phyloP scores from a whole-genome alignment of 257 asterid genomes.

The Petunia axillaris region DNA sequence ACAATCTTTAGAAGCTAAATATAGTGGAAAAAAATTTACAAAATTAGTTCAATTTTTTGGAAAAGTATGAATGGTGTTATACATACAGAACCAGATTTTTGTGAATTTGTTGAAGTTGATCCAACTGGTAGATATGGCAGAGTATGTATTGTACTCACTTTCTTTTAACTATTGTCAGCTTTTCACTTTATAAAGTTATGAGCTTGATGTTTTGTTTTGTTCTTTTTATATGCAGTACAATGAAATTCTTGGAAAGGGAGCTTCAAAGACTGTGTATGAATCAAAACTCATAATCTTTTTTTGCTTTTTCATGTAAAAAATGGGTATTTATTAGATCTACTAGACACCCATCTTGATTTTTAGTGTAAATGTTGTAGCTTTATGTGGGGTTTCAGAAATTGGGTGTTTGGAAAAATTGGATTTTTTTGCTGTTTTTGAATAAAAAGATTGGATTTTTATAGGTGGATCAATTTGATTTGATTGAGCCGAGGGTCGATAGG shows the following conservation, averaged over 20 bases:
- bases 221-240: slow-evolving; percentile 41
- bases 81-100: slow-evolving; percentile 39
- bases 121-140: slow-evolving; percentile 65
- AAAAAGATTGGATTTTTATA: slow-evolving; percentile 13
- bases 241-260: slow-evolving; percentile 59
- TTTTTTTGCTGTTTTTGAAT: neutral
- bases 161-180: neutral
- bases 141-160: slow-evolving; percentile 26
- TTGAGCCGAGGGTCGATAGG: too few relatives aligned
- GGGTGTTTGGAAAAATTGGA: slow-evolving; percentile 28
- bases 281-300: neutral
- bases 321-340: slow-evolving; percentile 25
- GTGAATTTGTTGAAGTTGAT: slow-evolving; percentile 60
- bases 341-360: slow-evolving; percentile 19
- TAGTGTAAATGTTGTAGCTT: slow-evolving; percentile 22
- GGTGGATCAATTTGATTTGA: slow-evolving; percentile 27
- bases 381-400: slow-evolving; percentile 15
- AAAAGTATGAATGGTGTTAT: slow-evolving; percentile 45
- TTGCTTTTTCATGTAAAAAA: neutral
- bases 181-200: slow-evolving; percentile 20
- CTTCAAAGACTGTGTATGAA: slow-evolving; percentile 61
- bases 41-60: neutral
- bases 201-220: slow-evolving; percentile 22
- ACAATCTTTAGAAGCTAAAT: slow-evolving; percentile 14
- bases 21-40: neutral